Conservation (phyloP, 2,329 filamentous ascomycete genomes). For the Verticillium albo-atrum region DNA sequence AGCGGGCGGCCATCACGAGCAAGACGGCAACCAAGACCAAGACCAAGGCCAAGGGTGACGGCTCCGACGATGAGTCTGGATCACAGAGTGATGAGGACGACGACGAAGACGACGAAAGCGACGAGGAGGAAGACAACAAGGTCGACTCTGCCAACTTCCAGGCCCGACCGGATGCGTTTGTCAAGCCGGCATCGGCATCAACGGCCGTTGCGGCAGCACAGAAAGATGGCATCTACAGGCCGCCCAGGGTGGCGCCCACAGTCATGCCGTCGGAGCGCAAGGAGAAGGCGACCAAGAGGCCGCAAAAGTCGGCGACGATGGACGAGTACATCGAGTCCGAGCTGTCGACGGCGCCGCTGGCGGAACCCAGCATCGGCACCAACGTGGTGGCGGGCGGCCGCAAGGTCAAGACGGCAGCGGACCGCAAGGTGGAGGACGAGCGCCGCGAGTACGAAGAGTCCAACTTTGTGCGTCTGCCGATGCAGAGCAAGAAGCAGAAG, state of each 20-base stretch:
- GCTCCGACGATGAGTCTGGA: constrained; percentile 20
- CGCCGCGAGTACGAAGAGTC: constrained; percentile 83
- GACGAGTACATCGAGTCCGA: constrained; percentile 90
- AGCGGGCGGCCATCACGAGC: constrained; percentile 37
- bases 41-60: constrained; percentile 23
- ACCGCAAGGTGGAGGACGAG: constrained; percentile 75
- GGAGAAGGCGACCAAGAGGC: constrained; percentile 52
- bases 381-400: constrained; percentile 79
- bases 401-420: constrained; percentile 69
- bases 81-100: constrained; percentile 21
- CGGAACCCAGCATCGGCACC: constrained; percentile 86
- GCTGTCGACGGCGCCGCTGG: constrained; percentile 73
- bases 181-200: constrained; percentile 24
- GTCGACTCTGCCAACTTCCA: constrained; percentile 10
- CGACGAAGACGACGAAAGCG: constrained; percentile 31
- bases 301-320: constrained; percentile 74
- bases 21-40: constrained; percentile 15
- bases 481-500: constrained; percentile 81
- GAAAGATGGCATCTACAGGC: constrained; percentile 71
- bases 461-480: constrained; percentile 85
- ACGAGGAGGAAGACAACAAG: constrained; percentile 21
- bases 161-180: constrained; percentile 28
- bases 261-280: constrained; percentile 70
- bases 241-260: constrained; percentile 82
- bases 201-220: constrained; percentile 24